Evolutionary conservation across 139 green algal species (phyloP).

Genomic region (Astrephomene gubernaculifera): DNA sequence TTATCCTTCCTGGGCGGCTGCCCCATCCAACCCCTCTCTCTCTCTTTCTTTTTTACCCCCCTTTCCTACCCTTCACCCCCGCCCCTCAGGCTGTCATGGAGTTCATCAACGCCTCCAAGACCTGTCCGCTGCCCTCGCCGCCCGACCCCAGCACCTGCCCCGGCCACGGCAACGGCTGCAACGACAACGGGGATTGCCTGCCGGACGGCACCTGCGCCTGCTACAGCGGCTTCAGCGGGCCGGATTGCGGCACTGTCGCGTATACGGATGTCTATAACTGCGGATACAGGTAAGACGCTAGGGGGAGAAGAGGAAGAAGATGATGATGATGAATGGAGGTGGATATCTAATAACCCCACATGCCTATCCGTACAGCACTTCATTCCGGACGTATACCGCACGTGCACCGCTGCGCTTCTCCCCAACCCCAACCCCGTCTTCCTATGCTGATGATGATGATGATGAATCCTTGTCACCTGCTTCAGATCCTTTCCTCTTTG

Average conservation of each 20-base stretch:
- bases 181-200: constrained; percentile 42
- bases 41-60: background rate
- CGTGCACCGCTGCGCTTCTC: too few relatives aligned
- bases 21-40: background rate
- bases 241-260: background rate
- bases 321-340: too few relatives aligned
- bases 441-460: too few relatives aligned
- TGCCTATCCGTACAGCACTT: too few relatives aligned
- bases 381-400: too few relatives aligned
- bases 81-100: constrained; percentile 1
- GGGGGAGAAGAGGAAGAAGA: too few relatives aligned
- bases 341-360: too few relatives aligned
- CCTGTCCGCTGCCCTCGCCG: constrained; percentile 5
- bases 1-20: too few relatives aligned
- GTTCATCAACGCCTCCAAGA: constrained; percentile 19
- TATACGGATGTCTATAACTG: constrained; percentile 45
- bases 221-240: constrained; percentile 29
- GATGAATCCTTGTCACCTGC: too few relatives aligned
- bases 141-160: constrained; percentile 1
- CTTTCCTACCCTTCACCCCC: background rate
- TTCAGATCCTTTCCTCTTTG: too few relatives aligned
- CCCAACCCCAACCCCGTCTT: too few relatives aligned
- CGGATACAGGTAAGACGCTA: constrained; percentile 48
- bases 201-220: constrained; percentile 30
- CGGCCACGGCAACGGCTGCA: constrained; percentile 34